phyloP scores from a whole-genome alignment of 768 basidiomycete species.

The Leucocoprinus leucothites region DNA sequence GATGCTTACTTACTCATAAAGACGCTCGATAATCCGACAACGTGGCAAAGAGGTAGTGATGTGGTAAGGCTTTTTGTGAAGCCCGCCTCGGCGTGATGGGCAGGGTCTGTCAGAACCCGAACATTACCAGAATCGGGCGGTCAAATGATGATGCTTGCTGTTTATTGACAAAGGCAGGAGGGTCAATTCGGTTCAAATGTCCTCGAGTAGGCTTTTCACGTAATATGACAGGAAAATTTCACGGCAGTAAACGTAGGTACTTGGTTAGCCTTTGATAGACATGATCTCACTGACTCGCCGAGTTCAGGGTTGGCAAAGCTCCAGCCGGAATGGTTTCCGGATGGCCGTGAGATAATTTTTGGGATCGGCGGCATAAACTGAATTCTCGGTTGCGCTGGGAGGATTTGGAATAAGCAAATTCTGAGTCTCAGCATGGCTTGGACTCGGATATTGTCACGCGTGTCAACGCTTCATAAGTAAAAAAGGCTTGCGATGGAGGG shows the following conservation, averaged over 20 bases:
- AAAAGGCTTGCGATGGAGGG: neutral
- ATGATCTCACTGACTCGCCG: neutral
- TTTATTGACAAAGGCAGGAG: slow-evolving; percentile 2
- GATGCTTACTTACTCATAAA: no score
- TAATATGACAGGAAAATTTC: slow-evolving; percentile 7
- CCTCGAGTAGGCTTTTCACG: neutral
- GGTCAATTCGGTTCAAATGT: neutral
- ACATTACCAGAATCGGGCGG: neutral
- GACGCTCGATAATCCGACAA: neutral
- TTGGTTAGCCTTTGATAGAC: neutral
- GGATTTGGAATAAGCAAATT: no score
- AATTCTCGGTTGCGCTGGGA: no score
- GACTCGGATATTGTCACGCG: no score
- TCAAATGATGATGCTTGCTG: slow-evolving; percentile 2
- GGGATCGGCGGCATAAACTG: neutral
- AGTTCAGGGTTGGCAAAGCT: neutral
- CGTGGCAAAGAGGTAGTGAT: slow-evolving; percentile 6
- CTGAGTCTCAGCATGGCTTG: no score
- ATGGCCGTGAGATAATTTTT: no score
- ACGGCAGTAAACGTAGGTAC: neutral
- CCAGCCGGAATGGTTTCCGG: neutral
- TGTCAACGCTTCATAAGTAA: neutral
- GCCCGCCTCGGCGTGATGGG: neutral
- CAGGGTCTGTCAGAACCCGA: neutral
- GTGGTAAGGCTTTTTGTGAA: neutral